A percentile compares a stretch with the other conserved stretches of the same genome.
These are phyloP conservation scores for Vitis vinifera DNA, from an alignment of 164 flowering plant genomes.

Conservation along the genomic window DNA sequence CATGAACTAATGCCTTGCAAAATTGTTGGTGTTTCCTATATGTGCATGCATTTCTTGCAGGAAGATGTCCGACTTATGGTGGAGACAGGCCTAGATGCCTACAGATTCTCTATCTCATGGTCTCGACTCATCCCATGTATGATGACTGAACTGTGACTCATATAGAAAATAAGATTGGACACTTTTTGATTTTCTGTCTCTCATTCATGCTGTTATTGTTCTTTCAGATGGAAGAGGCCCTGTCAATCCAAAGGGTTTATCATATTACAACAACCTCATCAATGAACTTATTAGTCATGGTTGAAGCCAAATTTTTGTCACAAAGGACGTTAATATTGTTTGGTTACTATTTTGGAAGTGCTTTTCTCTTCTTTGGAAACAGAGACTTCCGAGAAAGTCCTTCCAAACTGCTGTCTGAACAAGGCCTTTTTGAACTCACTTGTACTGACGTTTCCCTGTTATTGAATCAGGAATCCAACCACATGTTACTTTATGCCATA, in stretches of 20 bases:
- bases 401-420: no score
- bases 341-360: no score
- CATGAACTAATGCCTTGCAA: no score
- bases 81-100: conserved; percentile 56
- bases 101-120: conserved; percentile 65
- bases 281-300: conserved; percentile 53
- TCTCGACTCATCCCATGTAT: conserved; percentile 60
- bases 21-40: no score
- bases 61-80: conserved; percentile 62
- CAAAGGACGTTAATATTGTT: no score
- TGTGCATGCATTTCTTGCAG: conserved; percentile 20
- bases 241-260: conserved; percentile 66
- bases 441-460: no score
- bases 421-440: no score
- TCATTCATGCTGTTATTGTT: not conserved
- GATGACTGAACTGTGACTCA: not conserved
- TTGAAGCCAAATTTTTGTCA: conserved; percentile 5
- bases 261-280: conserved; percentile 70
- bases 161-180: no score
- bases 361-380: no score
- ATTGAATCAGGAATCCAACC: not conserved
- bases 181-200: not conserved
- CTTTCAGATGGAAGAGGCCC: conserved; percentile 71
- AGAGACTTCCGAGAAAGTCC: no score
- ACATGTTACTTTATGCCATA: not conserved